Conservation (phyloP, 179 eudicot genomes). For the Amaranthus tricolor region DNA sequence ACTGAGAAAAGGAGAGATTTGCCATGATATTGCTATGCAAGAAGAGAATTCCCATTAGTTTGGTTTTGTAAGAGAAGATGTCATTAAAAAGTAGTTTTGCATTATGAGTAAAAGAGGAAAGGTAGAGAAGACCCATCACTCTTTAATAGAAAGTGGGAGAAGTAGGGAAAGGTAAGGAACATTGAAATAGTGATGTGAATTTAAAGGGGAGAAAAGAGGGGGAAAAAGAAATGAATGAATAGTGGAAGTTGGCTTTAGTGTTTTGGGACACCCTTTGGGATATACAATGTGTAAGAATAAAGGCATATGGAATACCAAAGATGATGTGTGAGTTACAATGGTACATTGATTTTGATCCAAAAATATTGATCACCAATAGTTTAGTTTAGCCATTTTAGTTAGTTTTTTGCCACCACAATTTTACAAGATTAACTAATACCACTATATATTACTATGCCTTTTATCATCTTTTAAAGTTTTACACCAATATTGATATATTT, state of each 20-base stretch:
- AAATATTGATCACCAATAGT: too few relatives aligned
- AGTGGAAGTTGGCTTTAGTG: slow-evolving; percentile 22
- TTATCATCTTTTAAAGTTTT: too few relatives aligned
- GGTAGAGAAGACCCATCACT: slow-evolving; percentile 16
- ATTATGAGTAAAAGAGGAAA: slow-evolving; percentile 4
- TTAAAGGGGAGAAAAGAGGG: not conserved
- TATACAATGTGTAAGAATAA: slow-evolving; percentile 7
- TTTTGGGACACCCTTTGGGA: slow-evolving; percentile 10
- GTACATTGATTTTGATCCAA: not conserved
- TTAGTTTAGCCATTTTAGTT: too few relatives aligned
- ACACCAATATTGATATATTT: too few relatives aligned
- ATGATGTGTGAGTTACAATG: not conserved
- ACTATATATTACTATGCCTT: too few relatives aligned
- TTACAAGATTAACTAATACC: too few relatives aligned
- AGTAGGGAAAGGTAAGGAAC: slow-evolving; percentile 11
- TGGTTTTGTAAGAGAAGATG: not conserved
- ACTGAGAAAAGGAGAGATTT: not conserved
- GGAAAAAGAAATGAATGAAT: not conserved
- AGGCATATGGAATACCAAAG: not conserved
- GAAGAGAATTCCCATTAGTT: not conserved
- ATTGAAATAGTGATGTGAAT: slow-evolving; percentile 28
- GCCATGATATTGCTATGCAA: slow-evolving; percentile 8
- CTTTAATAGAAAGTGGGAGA: not conserved
- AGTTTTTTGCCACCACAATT: too few relatives aligned
- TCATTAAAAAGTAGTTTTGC: not conserved